Evolutionary conservation across 2,329 filamentous ascomycete species (phyloP).

Genomic region (Colletotrichum destructivum): DNA sequence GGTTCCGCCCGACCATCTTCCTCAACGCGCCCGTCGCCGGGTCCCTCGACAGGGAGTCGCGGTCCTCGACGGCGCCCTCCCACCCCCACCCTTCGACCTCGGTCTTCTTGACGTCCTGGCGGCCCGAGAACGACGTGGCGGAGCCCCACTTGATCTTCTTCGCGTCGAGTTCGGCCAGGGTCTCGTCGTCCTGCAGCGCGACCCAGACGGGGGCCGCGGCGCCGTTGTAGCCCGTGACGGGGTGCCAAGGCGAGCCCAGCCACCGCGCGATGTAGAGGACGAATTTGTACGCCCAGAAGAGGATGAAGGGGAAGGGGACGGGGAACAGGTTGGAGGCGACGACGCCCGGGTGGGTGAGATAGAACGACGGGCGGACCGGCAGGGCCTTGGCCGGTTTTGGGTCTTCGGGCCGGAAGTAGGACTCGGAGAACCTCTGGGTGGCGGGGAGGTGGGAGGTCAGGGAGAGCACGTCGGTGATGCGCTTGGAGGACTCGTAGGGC

Average conservation of each 20-base stretch:
- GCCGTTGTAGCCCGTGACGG: constrained; percentile 81
- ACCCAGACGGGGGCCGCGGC: constrained; percentile 85
- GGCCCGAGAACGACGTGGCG: constrained; percentile 71
- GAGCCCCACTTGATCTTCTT: constrained; percentile 87
- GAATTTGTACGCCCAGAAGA: constrained; percentile 78
- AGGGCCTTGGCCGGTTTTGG: constrained; percentile 43
- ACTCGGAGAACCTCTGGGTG: constrained; percentile 68
- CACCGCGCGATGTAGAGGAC: constrained; percentile 81
- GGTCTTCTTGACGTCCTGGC: constrained; percentile 78
- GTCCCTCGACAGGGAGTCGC: constrained; percentile 63
- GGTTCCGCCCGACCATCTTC: constrained; percentile 71
- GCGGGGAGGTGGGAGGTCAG: constrained; percentile 80
- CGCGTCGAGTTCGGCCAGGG: constrained; percentile 70
- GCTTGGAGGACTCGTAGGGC: constrained; percentile 90
- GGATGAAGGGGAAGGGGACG: constrained; percentile 76
- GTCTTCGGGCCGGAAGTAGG: constrained; percentile 66
- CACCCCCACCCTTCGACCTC: constrained; percentile 92
- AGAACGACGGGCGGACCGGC: constrained; percentile 71
- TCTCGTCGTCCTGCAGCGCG: constrained; percentile 76
- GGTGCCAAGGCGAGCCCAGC: constrained; percentile 92
- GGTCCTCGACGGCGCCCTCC: constrained; percentile 69
- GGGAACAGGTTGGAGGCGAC: constrained; percentile 87
- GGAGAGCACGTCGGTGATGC: constrained; percentile 87
- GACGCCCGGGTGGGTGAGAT: constrained; percentile 89
- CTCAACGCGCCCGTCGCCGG: constrained; percentile 62